Evolutionary conservation across 306 rosid genomes (phyloP), one percentile per base, ranked within the genome.

Genomic region (Cicer yamashitae): DNA sequence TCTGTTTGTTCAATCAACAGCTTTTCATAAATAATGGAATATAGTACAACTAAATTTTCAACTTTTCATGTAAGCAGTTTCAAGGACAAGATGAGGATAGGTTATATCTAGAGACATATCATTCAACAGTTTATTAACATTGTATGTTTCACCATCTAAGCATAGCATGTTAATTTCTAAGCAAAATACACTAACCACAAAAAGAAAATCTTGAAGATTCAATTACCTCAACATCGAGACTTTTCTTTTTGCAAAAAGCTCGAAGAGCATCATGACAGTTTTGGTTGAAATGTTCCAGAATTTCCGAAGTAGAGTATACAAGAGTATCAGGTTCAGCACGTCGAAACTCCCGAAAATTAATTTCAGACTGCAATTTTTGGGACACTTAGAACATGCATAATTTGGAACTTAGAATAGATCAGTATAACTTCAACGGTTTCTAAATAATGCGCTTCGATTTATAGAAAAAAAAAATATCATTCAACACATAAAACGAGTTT

Each of bases 271-370:
- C 88, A 74, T 86, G 66, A 50, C 82, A 86, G 69, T 85, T 82
- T 70, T 37, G 81, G 61, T 75, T 82, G 80, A 87, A 80, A 77
- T 22, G 86, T 52, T 91, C 91, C 81, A 91, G 78, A 74, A 94
- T 85, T 76, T 74, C 89, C 39, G 59, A 78, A 62, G 84, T 70
- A 63, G 91, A 82, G 82, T 84, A 84, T 79, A 79, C 84, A 56
- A 91, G 93, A 84, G 84, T 59, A 86, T 94, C 98, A 53, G 97
- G 96, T 79, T 91, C 93, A 17, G 98, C 97, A 78, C 84, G 90
- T 85, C 85, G 93, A 82, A 91, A 94, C 66, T 94, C 93, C 58
- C 47, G 89, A 80, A 85, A 62, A 69, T 47, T 81, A 79, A 94
- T 83, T 85, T 80, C 91, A 77, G 89, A 87, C 98, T 94, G 94